These are phyloP conservation scores for Paraleonurus japonicus DNA, from an alignment of 257 asterid genomes.

Conservation along the genomic window DNA sequence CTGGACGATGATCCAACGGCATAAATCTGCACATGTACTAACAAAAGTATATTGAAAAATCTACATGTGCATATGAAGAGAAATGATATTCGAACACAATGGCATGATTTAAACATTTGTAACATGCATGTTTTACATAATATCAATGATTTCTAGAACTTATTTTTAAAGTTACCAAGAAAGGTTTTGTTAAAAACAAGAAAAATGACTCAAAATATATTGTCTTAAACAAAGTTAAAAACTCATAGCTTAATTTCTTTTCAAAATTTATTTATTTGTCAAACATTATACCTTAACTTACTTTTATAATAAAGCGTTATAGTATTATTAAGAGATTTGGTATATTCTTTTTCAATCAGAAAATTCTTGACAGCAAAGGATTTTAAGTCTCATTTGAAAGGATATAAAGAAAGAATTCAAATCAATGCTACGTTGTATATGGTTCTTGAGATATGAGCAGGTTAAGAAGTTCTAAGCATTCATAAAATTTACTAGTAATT, in stretches of 20 bases:
- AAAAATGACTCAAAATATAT: no score
- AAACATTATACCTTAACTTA: neutral
- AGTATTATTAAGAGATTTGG: neutral
- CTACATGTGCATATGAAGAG: neutral
- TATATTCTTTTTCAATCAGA: neutral
- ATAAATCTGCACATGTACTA: slow-evolving; percentile 56
- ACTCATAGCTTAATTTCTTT: neutral
- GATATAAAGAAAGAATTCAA: neutral
- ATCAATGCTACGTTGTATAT: neutral
- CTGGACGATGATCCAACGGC: slow-evolving; percentile 74
- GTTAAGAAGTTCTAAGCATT: slow-evolving; percentile 9
- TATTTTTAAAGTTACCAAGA: neutral
- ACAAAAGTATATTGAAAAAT: neutral
- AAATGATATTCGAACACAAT: neutral
- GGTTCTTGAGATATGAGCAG: slow-evolving; percentile 5
- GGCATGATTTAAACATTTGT: neutral
- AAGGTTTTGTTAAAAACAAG: neutral
- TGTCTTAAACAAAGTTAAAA: neutral
- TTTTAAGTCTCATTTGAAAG: neutral
- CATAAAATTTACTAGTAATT: neutral
- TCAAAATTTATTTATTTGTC: no score
- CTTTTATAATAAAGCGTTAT: no score
- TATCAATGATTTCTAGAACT: neutral
- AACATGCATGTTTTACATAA: no score
- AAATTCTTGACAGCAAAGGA: neutral